These are phyloP conservation scores for Tylopilus cervinicoccineus DNA, from an alignment of 768 basidiomycete genomes.

Conservation along the genomic window DNA sequence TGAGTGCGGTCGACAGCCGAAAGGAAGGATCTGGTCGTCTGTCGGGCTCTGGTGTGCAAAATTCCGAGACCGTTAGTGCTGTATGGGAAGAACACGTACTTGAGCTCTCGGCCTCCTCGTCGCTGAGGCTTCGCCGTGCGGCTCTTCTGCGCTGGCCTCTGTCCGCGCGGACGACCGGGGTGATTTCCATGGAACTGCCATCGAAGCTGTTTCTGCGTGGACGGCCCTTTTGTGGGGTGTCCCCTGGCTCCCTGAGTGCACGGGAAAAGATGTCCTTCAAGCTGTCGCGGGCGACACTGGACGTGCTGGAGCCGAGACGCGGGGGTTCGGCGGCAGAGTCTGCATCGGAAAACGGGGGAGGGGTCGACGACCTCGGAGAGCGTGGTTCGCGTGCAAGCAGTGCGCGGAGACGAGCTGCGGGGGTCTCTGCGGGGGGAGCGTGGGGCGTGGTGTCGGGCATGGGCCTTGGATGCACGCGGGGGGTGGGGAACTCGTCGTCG, in stretches of 20 bases:
- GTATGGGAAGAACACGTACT: conserved; percentile 38
- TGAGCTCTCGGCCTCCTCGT: conserved; percentile 59
- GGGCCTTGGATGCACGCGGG: conserved; percentile 20
- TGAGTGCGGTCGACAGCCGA: conserved; percentile 41
- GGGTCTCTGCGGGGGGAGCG: conserved; percentile 35
- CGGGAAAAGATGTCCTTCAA: conserved; percentile 65
- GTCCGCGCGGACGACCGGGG: conserved; percentile 42
- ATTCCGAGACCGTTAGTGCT: conserved; percentile 4
- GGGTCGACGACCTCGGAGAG: conserved; percentile 26
- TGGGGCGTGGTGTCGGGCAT: conserved; percentile 17
- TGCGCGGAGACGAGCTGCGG: conserved; percentile 62
- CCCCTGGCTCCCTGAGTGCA: conserved; percentile 59
- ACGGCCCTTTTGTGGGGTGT: conserved; percentile 55
- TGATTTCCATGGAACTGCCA: conserved; percentile 55
- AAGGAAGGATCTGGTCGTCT: conserved; percentile 35
- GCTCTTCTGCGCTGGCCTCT: conserved; percentile 40
- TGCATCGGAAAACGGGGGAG: conserved; percentile 25
- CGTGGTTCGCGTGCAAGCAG: conserved; percentile 51
- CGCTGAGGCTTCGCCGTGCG: conserved; percentile 59
- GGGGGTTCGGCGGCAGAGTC: conserved; percentile 15
- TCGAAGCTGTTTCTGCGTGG: conserved; percentile 58
- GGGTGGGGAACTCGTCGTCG: conserved; percentile 30
- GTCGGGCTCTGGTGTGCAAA: conserved; percentile 17
- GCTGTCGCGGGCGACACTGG: conserved; percentile 53
- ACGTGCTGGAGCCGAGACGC: conserved; percentile 27